A percentile compares a stretch with the other conserved stretches of the same genome.
These are phyloP conservation scores for Peronospora farinosa DNA, from an alignment of 352 stramenopile species.

Conservation along the genomic window DNA sequence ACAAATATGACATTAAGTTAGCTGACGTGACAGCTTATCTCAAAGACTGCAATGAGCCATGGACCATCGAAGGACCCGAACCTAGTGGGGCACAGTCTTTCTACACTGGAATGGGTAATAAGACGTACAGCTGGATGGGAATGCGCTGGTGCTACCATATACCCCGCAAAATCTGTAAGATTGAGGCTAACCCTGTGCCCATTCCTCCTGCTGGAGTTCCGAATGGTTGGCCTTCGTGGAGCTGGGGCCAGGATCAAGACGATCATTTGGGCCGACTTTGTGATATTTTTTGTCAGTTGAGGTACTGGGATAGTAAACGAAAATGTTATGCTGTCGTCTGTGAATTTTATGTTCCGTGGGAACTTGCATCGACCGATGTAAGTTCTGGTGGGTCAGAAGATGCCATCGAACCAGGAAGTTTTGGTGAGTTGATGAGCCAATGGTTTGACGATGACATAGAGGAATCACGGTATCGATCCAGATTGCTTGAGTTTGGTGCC, in stretches of 20 bases:
- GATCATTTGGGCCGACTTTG: slow-evolving; percentile 33
- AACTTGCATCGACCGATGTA: slow-evolving; percentile 17
- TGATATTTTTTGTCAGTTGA: slow-evolving; percentile 68
- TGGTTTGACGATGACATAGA: slow-evolving; percentile 68
- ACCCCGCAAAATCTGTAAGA: slow-evolving; percentile 44
- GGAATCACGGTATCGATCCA: slow-evolving; percentile 36
- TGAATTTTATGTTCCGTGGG: slow-evolving; percentile 76
- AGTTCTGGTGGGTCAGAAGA: slow-evolving; percentile 13
- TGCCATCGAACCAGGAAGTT: slow-evolving; percentile 43
- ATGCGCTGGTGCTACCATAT: slow-evolving; percentile 81
- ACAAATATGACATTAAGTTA: slow-evolving; percentile 28
- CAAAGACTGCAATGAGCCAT: slow-evolving; percentile 51
- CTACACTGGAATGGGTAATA: slow-evolving; percentile 32
- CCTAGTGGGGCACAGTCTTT: slow-evolving; percentile 14
- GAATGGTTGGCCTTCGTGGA: slow-evolving; percentile 57
- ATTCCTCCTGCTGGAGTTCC: slow-evolving; percentile 53
- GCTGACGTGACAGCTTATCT: slow-evolving; percentile 41
- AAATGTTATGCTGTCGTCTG: slow-evolving; percentile 43
- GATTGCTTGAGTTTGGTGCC: slow-evolving; percentile 38
- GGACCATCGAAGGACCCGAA: slow-evolving; percentile 27
- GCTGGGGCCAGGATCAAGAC: slow-evolving; percentile 30
- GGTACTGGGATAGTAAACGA: slow-evolving; percentile 57
- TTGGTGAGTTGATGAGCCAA: slow-evolving; percentile 61
- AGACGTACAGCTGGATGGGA: slow-evolving; percentile 65
- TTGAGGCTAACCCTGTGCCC: slow-evolving; percentile 52